A percentile compares a stretch with the other conserved stretches of the same genome.
phyloP scores from a whole-genome alignment of 1,284 basidiomycete species.

The Marasmius fiardii region DNA sequence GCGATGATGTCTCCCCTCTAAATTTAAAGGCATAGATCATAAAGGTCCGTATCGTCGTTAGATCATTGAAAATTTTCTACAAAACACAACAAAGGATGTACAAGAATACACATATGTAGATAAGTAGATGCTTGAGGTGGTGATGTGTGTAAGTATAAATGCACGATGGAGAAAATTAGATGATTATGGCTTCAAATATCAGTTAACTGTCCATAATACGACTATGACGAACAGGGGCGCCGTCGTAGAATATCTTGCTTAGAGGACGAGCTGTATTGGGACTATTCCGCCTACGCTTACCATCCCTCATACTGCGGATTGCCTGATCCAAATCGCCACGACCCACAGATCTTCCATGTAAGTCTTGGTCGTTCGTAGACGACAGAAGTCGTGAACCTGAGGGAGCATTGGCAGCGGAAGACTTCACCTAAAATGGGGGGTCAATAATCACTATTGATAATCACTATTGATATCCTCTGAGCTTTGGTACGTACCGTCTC shows the following conservation, averaged over 20 bases:
- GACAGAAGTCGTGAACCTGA: not conserved
- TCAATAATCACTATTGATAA: no score
- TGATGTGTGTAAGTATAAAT: not conserved
- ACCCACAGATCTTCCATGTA: conserved; percentile 53
- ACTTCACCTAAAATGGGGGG: no score
- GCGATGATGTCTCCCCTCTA: conserved; percentile 57
- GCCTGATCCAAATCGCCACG: conserved; percentile 80
- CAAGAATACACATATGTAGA: not conserved
- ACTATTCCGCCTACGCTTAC: conserved; percentile 51
- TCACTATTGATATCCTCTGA: no score
- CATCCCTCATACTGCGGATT: conserved; percentile 75
- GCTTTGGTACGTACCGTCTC: conserved; percentile 23
- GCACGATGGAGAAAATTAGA: not conserved
- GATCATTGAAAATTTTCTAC: not conserved
- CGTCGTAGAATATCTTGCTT: conserved; percentile 82
- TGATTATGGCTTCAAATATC: not conserved
- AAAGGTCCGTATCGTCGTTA: not conserved
- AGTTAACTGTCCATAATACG: conserved; percentile 26
- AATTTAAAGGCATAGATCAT: conserved; percentile 23
- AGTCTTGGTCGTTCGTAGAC: conserved; percentile 26
- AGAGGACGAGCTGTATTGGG: conserved; percentile 35
- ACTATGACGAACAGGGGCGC: conserved; percentile 35
- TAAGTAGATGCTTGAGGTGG: no score
- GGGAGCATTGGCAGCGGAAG: not conserved
- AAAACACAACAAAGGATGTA: not conserved